Percentiles rank a stretch among this genome's conserved stretches.
These are phyloP conservation scores for Miamiensis avidus DNA, from an alignment of 169 alveolate genomes.

Conservation along the genomic window DNA sequence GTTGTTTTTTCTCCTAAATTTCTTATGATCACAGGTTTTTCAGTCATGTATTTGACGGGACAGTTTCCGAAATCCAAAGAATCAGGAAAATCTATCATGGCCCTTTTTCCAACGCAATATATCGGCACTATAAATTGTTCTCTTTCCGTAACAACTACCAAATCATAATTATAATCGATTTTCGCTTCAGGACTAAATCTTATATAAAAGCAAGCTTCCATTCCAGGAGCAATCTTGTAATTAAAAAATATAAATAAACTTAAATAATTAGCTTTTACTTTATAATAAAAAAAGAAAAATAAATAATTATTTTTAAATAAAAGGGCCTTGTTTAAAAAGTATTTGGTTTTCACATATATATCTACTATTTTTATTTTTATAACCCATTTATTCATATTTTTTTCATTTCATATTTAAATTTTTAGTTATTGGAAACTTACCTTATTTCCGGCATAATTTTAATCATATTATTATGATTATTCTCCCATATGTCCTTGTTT, in stretches of 20 bases:
- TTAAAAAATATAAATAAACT: neutral
- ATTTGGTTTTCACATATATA: no score
- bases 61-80: constrained; percentile 88
- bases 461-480: constrained; percentile 49
- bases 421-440: neutral
- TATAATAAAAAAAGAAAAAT: no score
- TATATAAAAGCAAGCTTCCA: constrained; percentile 83
- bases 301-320: no score
- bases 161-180: constrained; percentile 89
- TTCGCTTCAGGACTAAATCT: constrained; percentile 90
- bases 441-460: constrained; percentile 21
- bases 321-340: no score
- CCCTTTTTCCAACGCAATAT: constrained; percentile 88
- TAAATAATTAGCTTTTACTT: neutral
- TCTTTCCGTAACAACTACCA: constrained; percentile 90
- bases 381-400: no score
- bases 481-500: constrained; percentile 14
- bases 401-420: no score
- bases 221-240: constrained; percentile 89
- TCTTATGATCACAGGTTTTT: constrained; percentile 90
- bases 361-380: no score
- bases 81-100: constrained; percentile 91
- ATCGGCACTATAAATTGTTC: constrained; percentile 92
- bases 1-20: constrained; percentile 92
- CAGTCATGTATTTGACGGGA: constrained; percentile 88